A percentile compares a stretch with the other conserved stretches of the same genome.
These are phyloP conservation scores for Fusarium stilboides DNA, from an alignment of 2,329 filamentous ascomycete species.

Conservation along the genomic window DNA sequence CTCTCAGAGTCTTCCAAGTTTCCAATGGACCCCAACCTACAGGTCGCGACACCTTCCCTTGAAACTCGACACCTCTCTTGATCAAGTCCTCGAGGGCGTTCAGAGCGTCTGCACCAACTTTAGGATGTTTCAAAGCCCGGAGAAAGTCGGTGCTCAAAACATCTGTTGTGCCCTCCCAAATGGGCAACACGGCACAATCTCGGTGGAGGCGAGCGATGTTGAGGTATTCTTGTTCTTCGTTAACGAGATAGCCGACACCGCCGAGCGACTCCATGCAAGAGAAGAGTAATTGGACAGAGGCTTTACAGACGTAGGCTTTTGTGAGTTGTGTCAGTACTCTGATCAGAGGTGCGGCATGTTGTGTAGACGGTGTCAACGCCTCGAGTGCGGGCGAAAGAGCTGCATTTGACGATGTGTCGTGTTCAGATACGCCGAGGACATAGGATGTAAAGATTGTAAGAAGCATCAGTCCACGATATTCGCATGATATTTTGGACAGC, in stretches of 20 bases:
- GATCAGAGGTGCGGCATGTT: slow-evolving; percentile 62
- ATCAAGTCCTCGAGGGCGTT: slow-evolving; percentile 63
- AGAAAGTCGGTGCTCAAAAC: slow-evolving; percentile 72
- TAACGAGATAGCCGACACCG: slow-evolving; percentile 77
- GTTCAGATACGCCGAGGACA: slow-evolving; percentile 69
- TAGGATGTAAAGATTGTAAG: slow-evolving; percentile 68
- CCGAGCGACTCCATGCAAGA: slow-evolving; percentile 76
- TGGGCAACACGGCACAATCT: slow-evolving; percentile 74
- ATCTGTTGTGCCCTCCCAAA: slow-evolving; percentile 83
- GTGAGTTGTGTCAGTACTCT: slow-evolving; percentile 72
- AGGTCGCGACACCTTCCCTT: slow-evolving; percentile 45
- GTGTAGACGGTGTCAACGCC: slow-evolving; percentile 53
- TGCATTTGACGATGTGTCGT: slow-evolving; percentile 47
- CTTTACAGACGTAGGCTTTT: slow-evolving; percentile 71
- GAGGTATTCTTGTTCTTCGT: slow-evolving; percentile 73
- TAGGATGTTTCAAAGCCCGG: slow-evolving; percentile 63
- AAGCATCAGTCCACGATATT: slow-evolving; percentile 71
- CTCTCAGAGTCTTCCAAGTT: slow-evolving; percentile 60
- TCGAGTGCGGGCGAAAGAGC: slow-evolving; percentile 42
- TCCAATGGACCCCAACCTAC: slow-evolving; percentile 51
- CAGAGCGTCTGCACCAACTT: slow-evolving; percentile 55
- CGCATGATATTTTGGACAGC: slow-evolving; percentile 68
- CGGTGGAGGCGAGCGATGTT: slow-evolving; percentile 78
- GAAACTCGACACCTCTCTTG: slow-evolving; percentile 40
- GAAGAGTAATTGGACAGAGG: slow-evolving; percentile 65